A percentile compares a stretch with the other conserved stretches of the same genome.
Evolutionary conservation across 805 yeast genomes (phyloP).

Genomic region (Tetrapisispora phaffii): DNA sequence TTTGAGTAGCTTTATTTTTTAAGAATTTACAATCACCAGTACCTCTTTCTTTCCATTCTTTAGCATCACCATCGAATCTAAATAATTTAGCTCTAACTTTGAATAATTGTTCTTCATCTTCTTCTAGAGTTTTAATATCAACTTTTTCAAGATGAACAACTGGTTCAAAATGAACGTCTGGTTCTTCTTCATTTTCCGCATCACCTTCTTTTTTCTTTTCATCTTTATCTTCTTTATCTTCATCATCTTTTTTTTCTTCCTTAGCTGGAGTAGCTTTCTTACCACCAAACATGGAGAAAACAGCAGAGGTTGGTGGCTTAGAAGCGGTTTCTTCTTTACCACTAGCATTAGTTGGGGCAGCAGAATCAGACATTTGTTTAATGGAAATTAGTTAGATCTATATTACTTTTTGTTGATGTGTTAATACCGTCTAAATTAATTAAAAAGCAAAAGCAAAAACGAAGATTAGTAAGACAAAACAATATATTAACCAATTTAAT

Average conservation of each 20-base stretch:
- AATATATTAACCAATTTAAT: no score
- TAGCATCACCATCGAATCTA: conserved; percentile 71
- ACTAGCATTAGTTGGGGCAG: conserved; percentile 12
- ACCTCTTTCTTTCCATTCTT: conserved; percentile 99
- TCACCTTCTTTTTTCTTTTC: conserved; percentile 27
- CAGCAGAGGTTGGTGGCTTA: conserved; percentile 66
- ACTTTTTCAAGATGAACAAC: conserved; percentile 90
- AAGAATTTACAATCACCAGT: conserved; percentile 96
- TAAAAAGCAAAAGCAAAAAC: no score
- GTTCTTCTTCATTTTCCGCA: conserved; percentile 34
- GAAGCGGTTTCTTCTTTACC: conserved; percentile 19
- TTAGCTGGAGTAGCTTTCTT: conserved; percentile 48
- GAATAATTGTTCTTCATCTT: conserved; percentile 69
- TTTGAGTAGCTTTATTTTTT: conserved; percentile 71
- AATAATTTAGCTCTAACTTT: conserved; percentile 93
- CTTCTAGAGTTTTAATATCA: conserved; percentile 92
- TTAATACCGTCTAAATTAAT: no score
- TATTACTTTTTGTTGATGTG: no score
- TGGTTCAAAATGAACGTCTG: conserved; percentile 86
- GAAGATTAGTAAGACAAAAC: no score
- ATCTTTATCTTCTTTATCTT: conserved; percentile 19
- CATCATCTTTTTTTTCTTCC: conserved; percentile 24
- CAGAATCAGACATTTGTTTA: conserved; percentile 19
- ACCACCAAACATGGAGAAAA: conserved; percentile 94
- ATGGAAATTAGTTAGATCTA: no score